Base-by-base conservation (phyloP, 257 asterid genomes). In the Penstemon newberryi region DNA sequence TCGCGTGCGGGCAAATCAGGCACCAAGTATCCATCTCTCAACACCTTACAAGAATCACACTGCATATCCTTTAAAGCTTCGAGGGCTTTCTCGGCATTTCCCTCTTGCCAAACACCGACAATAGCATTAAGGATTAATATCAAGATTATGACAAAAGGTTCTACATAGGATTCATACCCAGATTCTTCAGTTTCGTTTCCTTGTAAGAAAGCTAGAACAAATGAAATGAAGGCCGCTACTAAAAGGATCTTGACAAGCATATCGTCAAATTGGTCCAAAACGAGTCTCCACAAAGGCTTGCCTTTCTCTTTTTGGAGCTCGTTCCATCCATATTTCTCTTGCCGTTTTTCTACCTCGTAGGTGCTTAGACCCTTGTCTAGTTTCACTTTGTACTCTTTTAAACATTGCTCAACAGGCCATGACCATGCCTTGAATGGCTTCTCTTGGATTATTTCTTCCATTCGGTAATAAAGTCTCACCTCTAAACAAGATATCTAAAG, bases 21-120 rank as follows among this genome's bases (percentile, higher is more conserved):
- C 39, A 75, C 78, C 51, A 79, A 58, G 58, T 83, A 75, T 42
- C 92, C 95, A 65, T 85, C 88, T 65, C 95, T 81, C 4, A 85
- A 41, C 19, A 82, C 91, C 75, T 81, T 81, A 3, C 70, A 70
- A 3, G 83, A 80, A 18, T 87, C 88, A 59, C 87, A 82, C 63
- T 87, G 95, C 88, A 87, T 82, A 43, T 85, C 84, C 73, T 87
- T 87, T 11, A 87, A 73, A 40, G 92, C 95, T 67, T 87, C 88
- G 38, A 87, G 84, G 45, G 92, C 95, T 66, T 75, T 85, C 70
- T 83, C 92, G 0, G 95, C 95, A 75, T 83, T 87, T 46, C 83
- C 79, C 73, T 87, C 89, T 78, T 87, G 91, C 95, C 91, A 87
- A 52, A 87, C 92, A 3, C 95, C 92, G 10, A 85, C 92, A 3